Evolutionary conservation across 805 yeast species (phyloP).

Genomic region (Hanseniaspora opuntiae): DNA sequence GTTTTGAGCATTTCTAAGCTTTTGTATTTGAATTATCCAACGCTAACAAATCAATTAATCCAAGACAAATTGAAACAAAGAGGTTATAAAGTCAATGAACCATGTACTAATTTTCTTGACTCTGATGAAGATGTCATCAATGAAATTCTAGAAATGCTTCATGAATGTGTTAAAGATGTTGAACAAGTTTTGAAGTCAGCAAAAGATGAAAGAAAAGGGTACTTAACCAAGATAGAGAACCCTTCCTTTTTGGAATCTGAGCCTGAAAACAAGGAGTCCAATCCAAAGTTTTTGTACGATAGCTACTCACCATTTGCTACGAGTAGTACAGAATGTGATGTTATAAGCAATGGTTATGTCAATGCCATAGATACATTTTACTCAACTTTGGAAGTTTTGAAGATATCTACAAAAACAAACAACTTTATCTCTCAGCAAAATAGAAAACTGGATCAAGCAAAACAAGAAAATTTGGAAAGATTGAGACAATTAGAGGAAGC

Average conservation of each 20-base stretch:
- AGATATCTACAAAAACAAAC: conserved; percentile 58
- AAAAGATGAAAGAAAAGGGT: conserved; percentile 36
- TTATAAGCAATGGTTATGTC: conserved; percentile 50
- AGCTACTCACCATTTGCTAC: conserved; percentile 63
- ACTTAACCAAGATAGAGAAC: conserved; percentile 50
- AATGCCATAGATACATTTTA: conserved; percentile 71
- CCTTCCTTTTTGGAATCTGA: conserved; percentile 25
- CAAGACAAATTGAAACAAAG: conserved; percentile 39
- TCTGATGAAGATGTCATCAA: conserved; percentile 21
- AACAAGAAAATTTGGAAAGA: conserved; percentile 55
- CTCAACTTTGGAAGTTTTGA: conserved; percentile 72
- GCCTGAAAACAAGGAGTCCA: conserved; percentile 29
- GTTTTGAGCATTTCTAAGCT: conserved; percentile 55
- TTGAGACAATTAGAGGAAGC: conserved; percentile 50
- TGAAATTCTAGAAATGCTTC: conserved; percentile 31
- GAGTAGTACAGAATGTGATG: conserved; percentile 28
- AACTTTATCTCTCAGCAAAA: conserved; percentile 65
- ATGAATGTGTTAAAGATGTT: conserved; percentile 35
- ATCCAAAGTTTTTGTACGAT: conserved; percentile 33
- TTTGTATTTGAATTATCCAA: conserved; percentile 53
- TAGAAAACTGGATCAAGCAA: conserved; percentile 61
- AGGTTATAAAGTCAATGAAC: conserved; percentile 36
- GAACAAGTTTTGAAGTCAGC: conserved; percentile 24
- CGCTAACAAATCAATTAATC: conserved; percentile 65
- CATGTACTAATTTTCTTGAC: conserved; percentile 20